Percentiles rank a stretch among this genome's conserved stretches.
Conservation (phyloP, 1,284 basidiomycete species). For the Sanguinoderma infundibulare region DNA sequence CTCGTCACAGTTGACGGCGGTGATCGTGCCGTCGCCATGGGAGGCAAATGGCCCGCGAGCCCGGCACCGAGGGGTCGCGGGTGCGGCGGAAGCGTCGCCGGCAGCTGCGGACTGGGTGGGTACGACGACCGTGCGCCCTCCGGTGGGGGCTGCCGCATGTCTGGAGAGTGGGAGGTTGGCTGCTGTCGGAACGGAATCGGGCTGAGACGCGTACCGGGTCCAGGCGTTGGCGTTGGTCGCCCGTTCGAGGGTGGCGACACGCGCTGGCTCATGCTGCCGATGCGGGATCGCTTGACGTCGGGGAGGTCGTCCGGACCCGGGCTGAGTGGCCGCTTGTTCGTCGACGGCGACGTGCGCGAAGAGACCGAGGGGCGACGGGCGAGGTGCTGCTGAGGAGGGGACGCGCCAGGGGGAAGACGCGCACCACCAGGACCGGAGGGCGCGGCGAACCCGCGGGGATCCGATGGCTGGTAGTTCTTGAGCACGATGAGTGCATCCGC, state of each 20-base stretch:
- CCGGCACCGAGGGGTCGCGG: slow-evolving; percentile 70
- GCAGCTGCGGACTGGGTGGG: slow-evolving; percentile 56
- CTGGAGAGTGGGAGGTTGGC: slow-evolving; percentile 58
- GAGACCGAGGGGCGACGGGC: slow-evolving; percentile 31
- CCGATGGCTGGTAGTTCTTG: slow-evolving; percentile 40
- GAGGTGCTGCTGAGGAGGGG: slow-evolving; percentile 28
- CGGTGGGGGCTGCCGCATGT: slow-evolving; percentile 50
- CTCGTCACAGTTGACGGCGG: slow-evolving; percentile 48
- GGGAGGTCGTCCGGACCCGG: slow-evolving; percentile 59
- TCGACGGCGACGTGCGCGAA: slow-evolving; percentile 34
- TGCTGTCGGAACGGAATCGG: slow-evolving; percentile 77
- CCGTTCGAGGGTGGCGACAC: slow-evolving; percentile 55
- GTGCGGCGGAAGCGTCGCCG: slow-evolving; percentile 67
- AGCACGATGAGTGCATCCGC: slow-evolving; percentile 74
- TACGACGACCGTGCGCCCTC: slow-evolving; percentile 41
- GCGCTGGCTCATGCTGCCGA: slow-evolving; percentile 57
- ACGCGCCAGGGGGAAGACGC: slow-evolving; percentile 8
- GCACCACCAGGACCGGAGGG: slow-evolving; percentile 23
- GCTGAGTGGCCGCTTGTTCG: slow-evolving; percentile 65
- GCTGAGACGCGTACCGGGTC: slow-evolving; percentile 66
- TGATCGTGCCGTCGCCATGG: slow-evolving; percentile 54
- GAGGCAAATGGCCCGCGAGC: slow-evolving; percentile 33
- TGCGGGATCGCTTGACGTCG: slow-evolving; percentile 64
- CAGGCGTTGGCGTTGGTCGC: slow-evolving; percentile 45
- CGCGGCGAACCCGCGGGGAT: slow-evolving; percentile 30